Conservation (phyloP, 192 early-diverging fungal species). For the Gigaspora rosea region DNA sequence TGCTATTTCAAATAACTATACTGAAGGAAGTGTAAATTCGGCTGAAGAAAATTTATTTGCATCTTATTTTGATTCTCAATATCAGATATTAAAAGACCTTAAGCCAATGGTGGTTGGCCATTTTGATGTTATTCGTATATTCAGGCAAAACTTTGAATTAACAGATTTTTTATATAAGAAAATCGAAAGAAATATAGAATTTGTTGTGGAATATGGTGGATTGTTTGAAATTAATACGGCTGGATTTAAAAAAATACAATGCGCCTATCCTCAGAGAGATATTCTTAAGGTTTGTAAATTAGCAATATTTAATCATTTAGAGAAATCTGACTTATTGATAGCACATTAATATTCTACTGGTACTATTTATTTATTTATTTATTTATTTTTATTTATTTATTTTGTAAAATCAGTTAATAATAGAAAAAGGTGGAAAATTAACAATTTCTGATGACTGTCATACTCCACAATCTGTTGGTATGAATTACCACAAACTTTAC, state of each 20-base stretch:
- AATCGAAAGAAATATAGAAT: slow-evolving; percentile 81
- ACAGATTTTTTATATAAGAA: slow-evolving; percentile 45
- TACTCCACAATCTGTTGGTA: slow-evolving; percentile 82
- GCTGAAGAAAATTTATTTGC: slow-evolving; percentile 56
- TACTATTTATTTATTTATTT: no score
- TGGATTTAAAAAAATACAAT: slow-evolving; percentile 81
- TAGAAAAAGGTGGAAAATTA: slow-evolving; percentile 65
- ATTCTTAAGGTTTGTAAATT: slow-evolving; percentile 66
- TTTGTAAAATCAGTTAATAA: slow-evolving; percentile 52
- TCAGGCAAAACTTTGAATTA: slow-evolving; percentile 40
- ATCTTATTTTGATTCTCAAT: slow-evolving; percentile 90
- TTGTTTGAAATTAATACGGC: slow-evolving; percentile 94
- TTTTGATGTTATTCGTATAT: slow-evolving; percentile 93
- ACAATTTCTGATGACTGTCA: slow-evolving; percentile 95
- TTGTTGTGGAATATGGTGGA: slow-evolving; percentile 76
- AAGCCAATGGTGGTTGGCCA: slow-evolving; percentile 91
- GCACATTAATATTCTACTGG: not conserved
- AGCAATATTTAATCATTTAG: not conserved
- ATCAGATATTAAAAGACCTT: slow-evolving; percentile 66
- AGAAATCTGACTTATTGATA: not conserved
- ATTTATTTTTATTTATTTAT: no score
- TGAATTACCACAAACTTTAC: slow-evolving; percentile 77
- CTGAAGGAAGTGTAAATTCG: not conserved
- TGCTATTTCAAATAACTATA: no score
- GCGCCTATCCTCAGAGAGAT: slow-evolving; percentile 88